Percentiles rank a stretch among this genome's conserved stretches.
These are phyloP conservation scores for Neodidymelliopsis sp. DNA, from an alignment of 2,329 filamentous ascomycete species.

Conservation along the genomic window DNA sequence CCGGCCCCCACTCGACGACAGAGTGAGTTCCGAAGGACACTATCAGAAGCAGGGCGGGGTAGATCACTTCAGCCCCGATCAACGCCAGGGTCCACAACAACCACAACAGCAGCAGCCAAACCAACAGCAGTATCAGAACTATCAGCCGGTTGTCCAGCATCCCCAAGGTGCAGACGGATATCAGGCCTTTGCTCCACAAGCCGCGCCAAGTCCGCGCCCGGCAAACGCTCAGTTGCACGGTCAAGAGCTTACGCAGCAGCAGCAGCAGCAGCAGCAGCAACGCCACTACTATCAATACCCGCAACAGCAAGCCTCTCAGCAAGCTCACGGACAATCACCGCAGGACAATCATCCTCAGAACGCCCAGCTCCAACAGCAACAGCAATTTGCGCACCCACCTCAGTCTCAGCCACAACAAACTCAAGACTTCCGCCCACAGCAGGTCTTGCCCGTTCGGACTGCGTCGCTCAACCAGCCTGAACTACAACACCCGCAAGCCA, in stretches of 20 bases:
- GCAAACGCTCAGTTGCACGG: conserved; percentile 41
- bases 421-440: conserved; percentile 40
- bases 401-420: conserved; percentile 43
- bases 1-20: conserved; percentile 49
- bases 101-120: conserved; percentile 35
- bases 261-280: no score
- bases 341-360: conserved; percentile 37
- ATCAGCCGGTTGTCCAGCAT: conserved; percentile 37
- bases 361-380: conserved; percentile 37
- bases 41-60: conserved; percentile 49
- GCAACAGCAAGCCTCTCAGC: conserved; percentile 36
- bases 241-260: conserved; percentile 35
- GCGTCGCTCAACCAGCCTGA: conserved; percentile 45
- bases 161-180: conserved; percentile 37
- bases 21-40: conserved; percentile 50
- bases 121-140: conserved; percentile 41
- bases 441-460: conserved; percentile 33
- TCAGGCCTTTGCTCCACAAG: conserved; percentile 44
- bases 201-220: conserved; percentile 38
- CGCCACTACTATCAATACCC: conserved; percentile 45
- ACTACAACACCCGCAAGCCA: conserved; percentile 41
- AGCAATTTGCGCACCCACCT: conserved; percentile 30
- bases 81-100: conserved; percentile 41
- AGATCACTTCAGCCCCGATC: conserved; percentile 50
- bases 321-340: conserved; percentile 35